These are phyloP conservation scores for Cystofilobasidium capitatum DNA, from an alignment of 768 basidiomycete species.

Conservation along the genomic window DNA sequence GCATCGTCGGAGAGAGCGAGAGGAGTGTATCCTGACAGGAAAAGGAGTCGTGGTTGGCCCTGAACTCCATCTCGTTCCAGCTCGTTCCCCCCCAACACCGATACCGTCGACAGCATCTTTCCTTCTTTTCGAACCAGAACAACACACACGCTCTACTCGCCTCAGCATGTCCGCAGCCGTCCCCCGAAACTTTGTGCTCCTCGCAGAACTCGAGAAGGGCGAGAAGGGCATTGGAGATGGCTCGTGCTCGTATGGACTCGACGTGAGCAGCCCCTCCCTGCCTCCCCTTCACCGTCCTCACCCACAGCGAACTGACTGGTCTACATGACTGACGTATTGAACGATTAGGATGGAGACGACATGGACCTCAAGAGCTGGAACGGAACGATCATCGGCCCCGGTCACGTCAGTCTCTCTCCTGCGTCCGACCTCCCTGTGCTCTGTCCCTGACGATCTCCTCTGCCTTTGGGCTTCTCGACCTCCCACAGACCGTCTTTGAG, in stretches of 20 bases:
- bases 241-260: constrained; percentile 90
- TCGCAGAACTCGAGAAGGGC: constrained; percentile 98
- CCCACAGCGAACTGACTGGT: background rate
- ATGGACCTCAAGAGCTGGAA: constrained; percentile 98
- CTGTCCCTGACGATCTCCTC: background rate
- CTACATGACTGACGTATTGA: background rate
- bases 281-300: background rate
- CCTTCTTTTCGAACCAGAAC: background rate
- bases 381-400: constrained; percentile 96
- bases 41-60: background rate
- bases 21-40: background rate
- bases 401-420: constrained; percentile 58
- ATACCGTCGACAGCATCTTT: background rate
- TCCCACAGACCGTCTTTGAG: constrained; percentile 79
- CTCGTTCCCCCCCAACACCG: background rate
- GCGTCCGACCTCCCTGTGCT: background rate
- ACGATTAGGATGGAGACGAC: constrained; percentile 66
- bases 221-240: constrained; percentile 99
- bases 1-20: background rate
- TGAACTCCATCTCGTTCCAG: background rate
- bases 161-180: constrained; percentile 46
- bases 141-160: background rate
- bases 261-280: constrained; percentile 38
- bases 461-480: background rate
- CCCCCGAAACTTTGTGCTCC: constrained; percentile 87